Evolutionary conservation across 176 grass and related monocot species (phyloP), one percentile per base, ranked within the genome.

Genomic region (Cocos nucifera): DNA sequence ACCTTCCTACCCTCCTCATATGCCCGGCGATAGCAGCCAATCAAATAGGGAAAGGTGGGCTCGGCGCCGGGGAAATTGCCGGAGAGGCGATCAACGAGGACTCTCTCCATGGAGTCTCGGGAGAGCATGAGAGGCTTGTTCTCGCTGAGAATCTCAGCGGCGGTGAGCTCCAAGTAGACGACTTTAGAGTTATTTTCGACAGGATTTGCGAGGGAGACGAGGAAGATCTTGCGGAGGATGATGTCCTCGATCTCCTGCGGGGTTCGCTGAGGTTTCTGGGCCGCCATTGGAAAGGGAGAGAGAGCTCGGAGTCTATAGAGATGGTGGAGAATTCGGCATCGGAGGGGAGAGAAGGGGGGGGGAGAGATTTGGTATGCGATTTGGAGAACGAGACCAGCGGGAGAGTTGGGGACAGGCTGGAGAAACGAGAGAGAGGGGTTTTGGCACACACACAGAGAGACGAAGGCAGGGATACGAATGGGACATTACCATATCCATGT

Each of bases 221-320:
- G 87, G 53, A 97, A 79, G 75, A 97, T 88, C 82, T 97, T 97
- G 56, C 93, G 93, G 66, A 91, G 87, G 78, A 97, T 97, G 65
- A 97, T 91, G 78, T 97, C 93, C 78, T 91, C 87, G 56, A 97
- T 83, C 81, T 97, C 93, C 50, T 77, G 81, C 0, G 83, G 78
- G 5, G 87, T 76, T 66, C 93, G 83, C 75, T 97, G 92, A 22
- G 75, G 81, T 49, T 80, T 89, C 22, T 65, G 22, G 4, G 69
- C 21, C 58, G 87, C 55, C 60, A 77, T 61, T 24, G 69, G 61
- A 66, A 64, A 70, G 56, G 22, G 54, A 52, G 54, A 53, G 66
- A 18, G 53, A 10, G 22, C 32, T 35, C 7, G 7, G 32, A 35
- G 7, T 35, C 32, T 35, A 35, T 2, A 35, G 32, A 35, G 5